Conservation (phyloP, 495 filamentous ascomycete species). For the Aspergillus coremiiformis region DNA sequence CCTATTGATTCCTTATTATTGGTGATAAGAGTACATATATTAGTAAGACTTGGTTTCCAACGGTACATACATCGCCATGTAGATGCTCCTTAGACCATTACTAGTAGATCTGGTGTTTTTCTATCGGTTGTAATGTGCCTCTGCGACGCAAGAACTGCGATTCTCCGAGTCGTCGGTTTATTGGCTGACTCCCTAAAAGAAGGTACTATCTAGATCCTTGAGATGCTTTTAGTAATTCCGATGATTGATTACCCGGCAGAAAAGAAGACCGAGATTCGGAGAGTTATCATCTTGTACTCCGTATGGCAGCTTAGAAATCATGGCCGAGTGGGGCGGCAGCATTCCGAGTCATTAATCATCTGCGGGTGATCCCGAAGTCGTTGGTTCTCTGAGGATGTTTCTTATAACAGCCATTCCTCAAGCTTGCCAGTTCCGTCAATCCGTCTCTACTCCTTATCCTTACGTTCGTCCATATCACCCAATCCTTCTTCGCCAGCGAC, state of each 20-base stretch:
- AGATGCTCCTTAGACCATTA: too few species aligned
- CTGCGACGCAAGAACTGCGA: too few species aligned
- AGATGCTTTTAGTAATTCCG: not conserved
- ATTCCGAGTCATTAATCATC: constrained; percentile 7
- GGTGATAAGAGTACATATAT: not conserved
- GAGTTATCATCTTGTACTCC: too few species aligned
- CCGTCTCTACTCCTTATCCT: not conserved
- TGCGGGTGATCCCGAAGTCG: not conserved
- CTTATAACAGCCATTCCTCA: not conserved
- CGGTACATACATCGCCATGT: not conserved
- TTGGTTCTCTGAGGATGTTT: not conserved
- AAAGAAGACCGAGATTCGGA: not conserved
- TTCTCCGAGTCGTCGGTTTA: too few species aligned
- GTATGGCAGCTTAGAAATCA: constrained; percentile 16
- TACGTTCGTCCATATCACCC: not conserved
- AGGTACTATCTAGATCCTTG: not conserved
- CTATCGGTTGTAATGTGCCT: too few species aligned
- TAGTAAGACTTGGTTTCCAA: not conserved
- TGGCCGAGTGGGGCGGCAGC: constrained; percentile 3
- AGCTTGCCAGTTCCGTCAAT: not conserved
- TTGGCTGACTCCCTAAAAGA: not conserved
- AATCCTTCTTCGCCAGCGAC: not conserved
- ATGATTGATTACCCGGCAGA: not conserved
- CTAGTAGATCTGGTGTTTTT: too few species aligned
- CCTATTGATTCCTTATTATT: not conserved